Evolutionary conservation across 2,329 filamentous ascomycete species (phyloP).

Genomic region (Chrysoporthe deuterocubensis): DNA sequence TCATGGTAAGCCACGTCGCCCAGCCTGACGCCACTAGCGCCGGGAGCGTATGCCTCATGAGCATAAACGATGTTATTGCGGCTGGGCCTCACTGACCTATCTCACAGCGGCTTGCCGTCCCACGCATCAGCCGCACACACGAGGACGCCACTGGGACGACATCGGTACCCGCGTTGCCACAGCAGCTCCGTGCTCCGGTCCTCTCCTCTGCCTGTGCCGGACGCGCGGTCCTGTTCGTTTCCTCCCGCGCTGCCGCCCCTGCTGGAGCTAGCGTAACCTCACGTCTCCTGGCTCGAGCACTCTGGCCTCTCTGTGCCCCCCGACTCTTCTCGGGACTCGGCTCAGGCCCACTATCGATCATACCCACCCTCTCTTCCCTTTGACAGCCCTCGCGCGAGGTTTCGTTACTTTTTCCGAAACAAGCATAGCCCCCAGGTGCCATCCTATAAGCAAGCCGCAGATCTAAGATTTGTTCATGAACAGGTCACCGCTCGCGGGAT

Average conservation of each 20-base stretch:
- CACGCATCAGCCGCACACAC: too few relatives aligned
- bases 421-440: conserved; percentile 18
- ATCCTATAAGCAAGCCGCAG: background rate
- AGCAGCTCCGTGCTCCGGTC: too few relatives aligned
- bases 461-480: background rate
- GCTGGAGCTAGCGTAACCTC: background rate
- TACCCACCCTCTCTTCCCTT: background rate
- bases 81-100: background rate
- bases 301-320: background rate
- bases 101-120: background rate
- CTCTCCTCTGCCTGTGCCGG: too few relatives aligned
- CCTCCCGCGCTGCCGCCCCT: background rate
- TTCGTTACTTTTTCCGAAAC: conserved; percentile 25
- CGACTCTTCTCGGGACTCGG: conserved; percentile 9
- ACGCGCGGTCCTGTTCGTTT: too few relatives aligned
- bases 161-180: background rate
- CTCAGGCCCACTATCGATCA: conserved; percentile 4
- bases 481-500: background rate
- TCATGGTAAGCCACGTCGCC: background rate
- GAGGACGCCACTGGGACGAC: background rate
- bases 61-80: background rate
- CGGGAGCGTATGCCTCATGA: too few relatives aligned
- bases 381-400: too few relatives aligned
- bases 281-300: too few relatives aligned
- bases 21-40: background rate